These are phyloP conservation scores for Pythium apleroticum DNA, from an alignment of 352 stramenopile species.

Conservation along the genomic window DNA sequence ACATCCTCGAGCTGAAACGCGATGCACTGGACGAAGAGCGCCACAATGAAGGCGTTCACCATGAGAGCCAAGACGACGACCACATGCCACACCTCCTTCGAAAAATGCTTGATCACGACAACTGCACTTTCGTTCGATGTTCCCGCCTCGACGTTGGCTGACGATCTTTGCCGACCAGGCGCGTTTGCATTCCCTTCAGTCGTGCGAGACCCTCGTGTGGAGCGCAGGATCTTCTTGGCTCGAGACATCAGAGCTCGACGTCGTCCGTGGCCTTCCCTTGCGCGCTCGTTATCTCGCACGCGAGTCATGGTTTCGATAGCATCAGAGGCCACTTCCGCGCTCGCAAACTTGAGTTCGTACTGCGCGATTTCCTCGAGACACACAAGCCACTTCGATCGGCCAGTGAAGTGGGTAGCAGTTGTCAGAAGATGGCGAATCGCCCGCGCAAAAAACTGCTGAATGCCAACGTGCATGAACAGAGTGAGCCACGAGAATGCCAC, in stretches of 20 bases:
- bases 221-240: background rate
- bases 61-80: background rate
- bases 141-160: background rate
- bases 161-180: background rate
- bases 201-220: background rate
- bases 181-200: background rate
- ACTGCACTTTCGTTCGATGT: background rate
- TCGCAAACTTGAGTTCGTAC: constrained; percentile 6
- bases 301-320: constrained; percentile 5
- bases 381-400: constrained; percentile 4
- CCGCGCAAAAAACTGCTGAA: background rate
- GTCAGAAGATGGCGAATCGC: constrained; percentile 5
- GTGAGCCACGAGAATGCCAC: constrained; percentile 1
- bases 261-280: background rate
- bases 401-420: constrained; percentile 2
- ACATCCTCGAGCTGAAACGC: constrained; percentile 15
- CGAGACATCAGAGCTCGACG: background rate
- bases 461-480: background rate
- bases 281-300: background rate
- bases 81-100: background rate
- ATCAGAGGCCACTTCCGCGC: background rate
- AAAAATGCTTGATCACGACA: background rate
- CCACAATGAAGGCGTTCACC: constrained; percentile 29
- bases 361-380: constrained; percentile 7
- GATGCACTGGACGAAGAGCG: constrained; percentile 29